Evolutionary conservation across 1,284 basidiomycete species (phyloP).

Genomic region (Malassezia yamatoensis): DNA sequence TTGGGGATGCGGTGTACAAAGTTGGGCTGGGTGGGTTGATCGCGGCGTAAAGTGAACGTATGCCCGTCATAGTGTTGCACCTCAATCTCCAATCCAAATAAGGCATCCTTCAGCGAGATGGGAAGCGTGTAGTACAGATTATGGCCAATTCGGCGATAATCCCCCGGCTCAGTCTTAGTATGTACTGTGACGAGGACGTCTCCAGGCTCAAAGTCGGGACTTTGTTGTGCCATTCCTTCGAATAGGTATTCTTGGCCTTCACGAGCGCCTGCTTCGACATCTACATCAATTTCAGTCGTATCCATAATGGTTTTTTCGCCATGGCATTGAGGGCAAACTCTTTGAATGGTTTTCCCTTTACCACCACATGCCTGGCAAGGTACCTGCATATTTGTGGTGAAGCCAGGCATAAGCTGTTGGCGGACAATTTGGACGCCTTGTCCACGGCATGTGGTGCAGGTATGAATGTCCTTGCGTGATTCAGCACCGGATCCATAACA

Average conservation of each 20-base stretch:
- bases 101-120: conserved; percentile 38
- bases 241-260: conserved; percentile 37
- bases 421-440: conserved; percentile 36
- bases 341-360: conserved; percentile 31
- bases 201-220: conserved; percentile 39
- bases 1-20: conserved; percentile 26
- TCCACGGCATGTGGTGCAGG: conserved; percentile 35
- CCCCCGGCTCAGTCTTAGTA: conserved; percentile 22
- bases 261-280: conserved; percentile 33
- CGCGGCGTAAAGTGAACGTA: conserved; percentile 25
- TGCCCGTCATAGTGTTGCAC: conserved; percentile 41
- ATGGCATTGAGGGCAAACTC: conserved; percentile 31
- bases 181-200: conserved; percentile 38
- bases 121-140: conserved; percentile 38
- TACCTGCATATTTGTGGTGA: conserved; percentile 40
- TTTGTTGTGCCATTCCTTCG: conserved; percentile 41
- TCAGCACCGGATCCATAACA: conserved; percentile 46
- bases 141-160: conserved; percentile 33
- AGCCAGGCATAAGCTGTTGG: conserved; percentile 48
- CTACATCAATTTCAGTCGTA: conserved; percentile 33
- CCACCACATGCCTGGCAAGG: conserved; percentile 38
- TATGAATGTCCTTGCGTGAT: conserved; percentile 36
- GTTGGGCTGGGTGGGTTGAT: conserved; percentile 37
- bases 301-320: conserved; percentile 39
- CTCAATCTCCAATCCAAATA: conserved; percentile 39